A percentile compares a stretch with the other conserved stretches of the same genome.
These are phyloP conservation scores for Meyerozyma sp. DNA, from an alignment of 1,139 yeast species.

Conservation along the genomic window DNA sequence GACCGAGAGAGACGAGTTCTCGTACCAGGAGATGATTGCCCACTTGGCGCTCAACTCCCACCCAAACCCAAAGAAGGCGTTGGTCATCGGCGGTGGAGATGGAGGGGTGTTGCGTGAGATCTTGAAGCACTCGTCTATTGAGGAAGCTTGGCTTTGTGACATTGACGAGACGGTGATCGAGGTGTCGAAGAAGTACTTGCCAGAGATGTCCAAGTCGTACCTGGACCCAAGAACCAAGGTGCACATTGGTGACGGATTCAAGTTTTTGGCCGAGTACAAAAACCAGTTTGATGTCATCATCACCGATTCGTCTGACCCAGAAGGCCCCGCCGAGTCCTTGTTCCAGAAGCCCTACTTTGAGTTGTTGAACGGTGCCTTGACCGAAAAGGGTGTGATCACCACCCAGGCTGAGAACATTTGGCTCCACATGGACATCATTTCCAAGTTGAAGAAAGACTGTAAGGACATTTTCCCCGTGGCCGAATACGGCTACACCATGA, in stretches of 20 bases:
- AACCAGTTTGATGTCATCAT: conserved; percentile 81
- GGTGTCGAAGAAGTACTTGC: conserved; percentile 76
- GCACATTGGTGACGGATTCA: conserved; percentile 88
- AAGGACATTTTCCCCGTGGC: conserved; percentile 79
- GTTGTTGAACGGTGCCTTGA: conserved; percentile 72
- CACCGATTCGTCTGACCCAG: conserved; percentile 95
- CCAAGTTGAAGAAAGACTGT: conserved; percentile 71
- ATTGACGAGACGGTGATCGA: conserved; percentile 87
- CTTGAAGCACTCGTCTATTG: conserved; percentile 78
- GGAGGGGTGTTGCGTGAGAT: conserved; percentile 94
- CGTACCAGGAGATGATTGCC: conserved; percentile 93
- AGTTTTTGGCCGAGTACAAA: conserved; percentile 70
- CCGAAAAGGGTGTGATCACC: conserved; percentile 82
- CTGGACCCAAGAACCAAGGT: conserved; percentile 76
- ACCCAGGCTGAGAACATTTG: conserved; percentile 91
- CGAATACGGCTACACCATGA: conserved; percentile 81
- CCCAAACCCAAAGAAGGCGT: conserved; percentile 82
- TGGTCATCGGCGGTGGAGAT: conserved; percentile 95
- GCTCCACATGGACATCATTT: conserved; percentile 77
- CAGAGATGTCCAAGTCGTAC: conserved; percentile 77
- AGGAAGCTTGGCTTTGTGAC: conserved; percentile 84
- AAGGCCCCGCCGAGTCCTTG: conserved; percentile 89
- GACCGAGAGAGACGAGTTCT: conserved; percentile 90
- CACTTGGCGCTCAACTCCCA: conserved; percentile 87
- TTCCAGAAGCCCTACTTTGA: conserved; percentile 85